Conservation (phyloP, 441 rosid genomes). For the Aquilaria agallochum region DNA sequence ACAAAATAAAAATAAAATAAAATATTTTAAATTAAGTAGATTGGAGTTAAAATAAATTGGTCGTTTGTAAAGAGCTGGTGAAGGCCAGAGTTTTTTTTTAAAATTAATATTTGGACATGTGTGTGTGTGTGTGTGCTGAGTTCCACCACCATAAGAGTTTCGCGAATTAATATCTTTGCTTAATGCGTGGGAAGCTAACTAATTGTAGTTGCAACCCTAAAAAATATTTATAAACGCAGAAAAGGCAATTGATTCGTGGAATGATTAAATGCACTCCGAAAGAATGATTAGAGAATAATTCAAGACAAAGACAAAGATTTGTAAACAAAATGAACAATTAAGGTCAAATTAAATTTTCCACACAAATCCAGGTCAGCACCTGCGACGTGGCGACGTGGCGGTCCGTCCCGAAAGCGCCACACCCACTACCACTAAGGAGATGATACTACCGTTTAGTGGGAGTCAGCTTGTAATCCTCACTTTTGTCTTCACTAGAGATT, state of each 20-base stretch:
- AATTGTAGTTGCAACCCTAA: too few relatives aligned
- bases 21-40: too few relatives aligned
- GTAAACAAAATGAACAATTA: not conserved
- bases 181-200: too few relatives aligned
- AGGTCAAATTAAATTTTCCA: not conserved
- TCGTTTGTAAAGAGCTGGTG: too few relatives aligned
- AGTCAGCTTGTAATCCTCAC: not conserved
- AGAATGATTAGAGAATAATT: constrained; percentile 25
- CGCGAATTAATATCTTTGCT: too few relatives aligned
- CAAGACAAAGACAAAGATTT: not conserved
- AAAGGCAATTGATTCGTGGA: not conserved
- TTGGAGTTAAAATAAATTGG: too few relatives aligned
- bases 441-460: not conserved
- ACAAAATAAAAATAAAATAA: too few relatives aligned
- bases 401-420: constrained; percentile 6
- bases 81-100: too few relatives aligned
- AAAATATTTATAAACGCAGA: not conserved
- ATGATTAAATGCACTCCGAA: not conserved
- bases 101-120: too few relatives aligned
- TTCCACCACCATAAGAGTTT: too few relatives aligned
- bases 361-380: constrained; percentile 12
- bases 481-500: constrained; percentile 25
- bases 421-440: constrained; percentile 4
- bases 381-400: constrained; percentile 1
- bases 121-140: too few relatives aligned